Base-by-base conservation (phyloP, 169 alveolate species). In the Cystoisospora suis region DNA sequence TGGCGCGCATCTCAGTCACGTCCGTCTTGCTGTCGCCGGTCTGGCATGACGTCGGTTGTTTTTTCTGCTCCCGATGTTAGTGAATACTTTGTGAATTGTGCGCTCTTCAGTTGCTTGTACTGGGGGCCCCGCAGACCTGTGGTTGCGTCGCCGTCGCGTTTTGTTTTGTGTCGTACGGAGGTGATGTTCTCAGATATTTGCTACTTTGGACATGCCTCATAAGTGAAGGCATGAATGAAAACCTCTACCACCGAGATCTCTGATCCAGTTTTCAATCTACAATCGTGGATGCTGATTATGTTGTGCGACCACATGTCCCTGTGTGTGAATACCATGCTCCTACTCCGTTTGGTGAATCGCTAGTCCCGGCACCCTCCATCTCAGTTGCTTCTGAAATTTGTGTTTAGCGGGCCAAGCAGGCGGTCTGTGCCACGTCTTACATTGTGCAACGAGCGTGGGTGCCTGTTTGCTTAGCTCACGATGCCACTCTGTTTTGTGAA, bases 201-300 rank as follows among this genome's bases (percentile, higher is more conserved):
- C 83, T 72, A 72, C 83, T 72, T 72, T 36, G 32, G 83, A 72
- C 83, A 29, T 32, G 23, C 83, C 56, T 29, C 42, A 0, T 29
- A 2, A 38, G 83, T 12, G 56, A 27, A 34, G 20, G 75, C 15
- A 32, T 72, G 47, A 72, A 9, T 4, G 56, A n/a, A n/a, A n/a
- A 7, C 77, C 36, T 65, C 34, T 72, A 72, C 83, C 83, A 36
- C 83, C 83, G 56, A 72, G 83, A 72, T 72, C 83, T 38, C 83
- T 72, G 83, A 72, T 72, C 83, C 27, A 40, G 38, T 17, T 12
- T 12, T 12, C 29, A 15, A 23, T 53, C 12, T 53, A 23, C 23
- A 53, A 12, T 15, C 65, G 29, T 53, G 65, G 29, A 53, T 23
- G 23, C 65, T 12, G 12, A 23, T 23, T 53, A 23, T 53, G 65